Percentiles rank a stretch among this genome's conserved stretches.
phyloP scores from a whole-genome alignment of 345 rosid genomes.

The Citrus reticulata region DNA sequence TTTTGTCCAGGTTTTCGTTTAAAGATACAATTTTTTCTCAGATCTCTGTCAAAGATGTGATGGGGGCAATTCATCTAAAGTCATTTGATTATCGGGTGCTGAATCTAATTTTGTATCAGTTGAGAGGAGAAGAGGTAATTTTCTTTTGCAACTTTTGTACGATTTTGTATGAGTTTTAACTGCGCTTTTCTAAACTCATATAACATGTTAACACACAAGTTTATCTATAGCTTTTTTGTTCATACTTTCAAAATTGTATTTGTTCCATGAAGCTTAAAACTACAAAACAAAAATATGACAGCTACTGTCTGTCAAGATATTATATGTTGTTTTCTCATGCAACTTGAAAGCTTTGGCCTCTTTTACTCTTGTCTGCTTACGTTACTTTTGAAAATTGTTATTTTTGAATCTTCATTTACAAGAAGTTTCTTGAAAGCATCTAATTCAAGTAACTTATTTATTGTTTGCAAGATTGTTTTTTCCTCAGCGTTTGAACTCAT shows the following conservation, averaged over 20 bases:
- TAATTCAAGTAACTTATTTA: background rate
- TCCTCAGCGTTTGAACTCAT: background rate
- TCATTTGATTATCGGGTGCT: conserved; percentile 83
- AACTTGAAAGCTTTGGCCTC: background rate
- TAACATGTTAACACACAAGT: background rate
- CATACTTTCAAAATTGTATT: background rate
- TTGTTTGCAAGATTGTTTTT: background rate
- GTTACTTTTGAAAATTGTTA: background rate
- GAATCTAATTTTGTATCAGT: conserved; percentile 74
- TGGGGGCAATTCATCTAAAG: conserved; percentile 74
- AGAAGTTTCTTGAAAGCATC: background rate
- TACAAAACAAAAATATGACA: background rate
- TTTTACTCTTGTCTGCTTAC: background rate
- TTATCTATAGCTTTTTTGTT: background rate
- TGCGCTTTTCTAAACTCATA: background rate
- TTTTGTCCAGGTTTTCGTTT: background rate
- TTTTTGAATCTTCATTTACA: background rate
- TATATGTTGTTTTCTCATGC: background rate
- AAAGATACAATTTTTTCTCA: conserved; percentile 19
- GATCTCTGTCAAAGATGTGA: conserved; percentile 67
- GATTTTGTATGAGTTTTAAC: background rate
- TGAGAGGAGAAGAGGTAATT: conserved; percentile 63
- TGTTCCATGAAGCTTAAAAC: background rate
- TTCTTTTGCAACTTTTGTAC: background rate
- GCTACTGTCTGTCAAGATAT: background rate